Percentiles rank a stretch among this genome's conserved stretches.
phyloP scores from a whole-genome alignment of 371 early-diverging fungal species.

The Zychaea mexicana region DNA sequence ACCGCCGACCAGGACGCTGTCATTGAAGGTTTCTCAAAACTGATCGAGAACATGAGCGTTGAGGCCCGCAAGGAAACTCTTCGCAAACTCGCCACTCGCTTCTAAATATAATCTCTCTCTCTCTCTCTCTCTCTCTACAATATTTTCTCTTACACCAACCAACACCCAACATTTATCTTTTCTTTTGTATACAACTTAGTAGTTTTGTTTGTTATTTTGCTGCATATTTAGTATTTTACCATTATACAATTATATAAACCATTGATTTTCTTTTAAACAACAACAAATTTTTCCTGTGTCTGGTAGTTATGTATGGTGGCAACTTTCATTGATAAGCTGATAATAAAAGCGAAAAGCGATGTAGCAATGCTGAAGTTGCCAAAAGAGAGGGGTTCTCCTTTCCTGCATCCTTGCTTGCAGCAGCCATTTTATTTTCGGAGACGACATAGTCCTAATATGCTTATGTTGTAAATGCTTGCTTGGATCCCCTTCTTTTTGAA shows the following conservation, averaged over 20 bases:
- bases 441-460: no score
- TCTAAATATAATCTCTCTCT: slow-evolving; percentile 20
- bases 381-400: no score
- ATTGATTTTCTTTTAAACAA: background rate
- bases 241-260: background rate
- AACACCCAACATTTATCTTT: background rate
- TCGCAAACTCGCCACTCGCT: slow-evolving; percentile 36
- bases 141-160: background rate
- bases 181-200: background rate
- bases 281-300: no score
- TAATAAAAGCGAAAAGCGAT: no score
- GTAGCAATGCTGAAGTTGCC: no score
- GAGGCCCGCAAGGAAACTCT: slow-evolving; percentile 46
- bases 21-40: slow-evolving; percentile 46
- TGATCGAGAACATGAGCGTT: slow-evolving; percentile 41
- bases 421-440: no score
- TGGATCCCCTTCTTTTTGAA: no score
- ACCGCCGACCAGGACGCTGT: slow-evolving; percentile 51
- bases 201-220: background rate
- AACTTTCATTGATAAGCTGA: no score
- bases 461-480: no score
- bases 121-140: background rate
- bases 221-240: background rate
- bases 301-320: no score
- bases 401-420: no score